Evolutionary conservation across 495 filamentous ascomycete genomes (phyloP), one percentile per base, ranked within the genome.

Genomic region (Aspergillus panamensis): DNA sequence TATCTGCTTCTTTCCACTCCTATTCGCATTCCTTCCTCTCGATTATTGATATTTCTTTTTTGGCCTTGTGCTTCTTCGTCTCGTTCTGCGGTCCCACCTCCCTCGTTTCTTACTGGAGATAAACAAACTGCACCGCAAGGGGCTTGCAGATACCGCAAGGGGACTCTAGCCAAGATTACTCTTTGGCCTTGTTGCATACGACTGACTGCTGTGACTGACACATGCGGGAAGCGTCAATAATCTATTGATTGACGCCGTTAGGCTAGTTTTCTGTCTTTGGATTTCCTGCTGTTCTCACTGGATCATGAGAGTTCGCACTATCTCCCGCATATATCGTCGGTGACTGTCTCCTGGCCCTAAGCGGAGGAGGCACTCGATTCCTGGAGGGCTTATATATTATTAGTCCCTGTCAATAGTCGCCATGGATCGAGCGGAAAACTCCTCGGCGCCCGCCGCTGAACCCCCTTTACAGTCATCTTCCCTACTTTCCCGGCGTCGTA

Each of bases 381-480:
- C 48, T 55, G 43, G 43, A 50, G 35, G 42, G 44, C 40, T 52
- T 57, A 50, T 51, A 51, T 49, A 48, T 35, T 49, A 48, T 35
- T 55, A 51, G 53, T 49, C 61, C 55, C 58, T 49, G 61, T 61
- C 59, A 45, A 62, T 58, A 66, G 64, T 68, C 66, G 65, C 69
- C 61, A 77, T 77, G 74, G 71, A 72, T 66, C 58, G 62, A n/a
- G 48, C 67, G 50, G 63, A 72, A 32, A 52, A 55, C 52, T 50
- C 64, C 33, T 51, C 68, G 58, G 61, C 59, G 35, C 59, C 64
- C 21, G 61, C 59, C 31, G 49, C 62, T 48, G 66, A 66, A 60
- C 63, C 73, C 57, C 66, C 73, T 63, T 62, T 72, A 48, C 60
- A 72, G 59, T 54, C 72, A 57, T 49, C 69, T 62, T 55, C 65